phyloP scores from a whole-genome alignment of 2,329 filamentous ascomycete genomes.

The Aschersonia sp. region DNA sequence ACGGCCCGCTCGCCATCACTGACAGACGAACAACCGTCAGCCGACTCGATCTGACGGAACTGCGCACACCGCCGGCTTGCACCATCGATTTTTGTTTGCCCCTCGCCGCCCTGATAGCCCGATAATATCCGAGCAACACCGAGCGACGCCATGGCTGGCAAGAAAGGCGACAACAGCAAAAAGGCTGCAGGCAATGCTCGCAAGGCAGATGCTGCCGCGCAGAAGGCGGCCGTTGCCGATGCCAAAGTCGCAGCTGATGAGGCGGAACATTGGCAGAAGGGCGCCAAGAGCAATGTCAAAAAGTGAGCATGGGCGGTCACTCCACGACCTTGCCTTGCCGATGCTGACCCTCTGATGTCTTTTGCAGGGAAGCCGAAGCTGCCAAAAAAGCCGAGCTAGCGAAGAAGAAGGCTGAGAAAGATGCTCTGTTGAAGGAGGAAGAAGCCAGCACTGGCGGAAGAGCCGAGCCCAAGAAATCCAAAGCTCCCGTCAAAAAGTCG shows the following conservation, averaged over 20 bases:
- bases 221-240: slow-evolving; percentile 61
- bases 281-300: slow-evolving; percentile 71
- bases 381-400: slow-evolving; percentile 68
- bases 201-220: slow-evolving; percentile 77
- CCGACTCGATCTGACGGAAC: background rate
- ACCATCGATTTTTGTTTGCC: background rate
- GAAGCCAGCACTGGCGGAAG: slow-evolving; percentile 49
- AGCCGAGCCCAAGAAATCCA: slow-evolving; percentile 49
- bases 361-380: slow-evolving; percentile 20
- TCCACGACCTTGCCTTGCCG: background rate
- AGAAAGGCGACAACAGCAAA: slow-evolving; percentile 73
- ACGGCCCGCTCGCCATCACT: background rate
- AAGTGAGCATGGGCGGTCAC: slow-evolving; percentile 43
- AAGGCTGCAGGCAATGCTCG: slow-evolving; percentile 81
- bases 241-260: slow-evolving; percentile 53
- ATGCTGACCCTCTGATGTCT: background rate
- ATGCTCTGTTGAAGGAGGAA: slow-evolving; percentile 70
- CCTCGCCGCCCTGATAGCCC: background rate
- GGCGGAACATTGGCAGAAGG: slow-evolving; percentile 68
- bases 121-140: slow-evolving; percentile 3
- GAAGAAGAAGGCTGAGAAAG: slow-evolving; percentile 89
- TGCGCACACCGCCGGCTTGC: background rate
- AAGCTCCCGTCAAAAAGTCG: slow-evolving; percentile 53
- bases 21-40: background rate
- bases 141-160: slow-evolving; percentile 46